Evolutionary conservation across 495 filamentous ascomycete genomes (phyloP), one percentile per base, ranked within the genome.

Genomic region (Oleoguttula mirabilis): DNA sequence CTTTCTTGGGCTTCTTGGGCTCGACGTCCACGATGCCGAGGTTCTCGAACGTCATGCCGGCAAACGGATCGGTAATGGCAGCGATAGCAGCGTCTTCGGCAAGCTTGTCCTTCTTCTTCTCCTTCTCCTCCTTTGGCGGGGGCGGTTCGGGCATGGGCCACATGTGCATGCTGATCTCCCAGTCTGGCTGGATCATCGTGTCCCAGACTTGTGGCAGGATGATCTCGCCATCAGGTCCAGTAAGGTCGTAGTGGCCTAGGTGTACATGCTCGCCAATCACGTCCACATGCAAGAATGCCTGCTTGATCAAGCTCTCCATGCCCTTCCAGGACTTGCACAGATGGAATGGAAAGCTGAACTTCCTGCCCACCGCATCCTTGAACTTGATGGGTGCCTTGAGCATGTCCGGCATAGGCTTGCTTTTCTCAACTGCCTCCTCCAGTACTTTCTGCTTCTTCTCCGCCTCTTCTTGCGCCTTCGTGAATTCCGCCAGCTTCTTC

Each of bases 141-240:
- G 8, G 10, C 16, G 7, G 7, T 19, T 35, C 32, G 6, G 73
- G 75, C 68, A 94, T 81, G 4, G 88, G 87, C 88, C 88, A 95
- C 85, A 94, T 90, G 50, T 92, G 83, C 88, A 94, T 94, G 2
- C 79, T 87, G 53, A 95, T 80, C 28, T 73, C 69, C 84, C 84
- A 93, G 57, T 88, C 84, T 4, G 85, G 85, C 60, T 90, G 74
- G 32, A 93, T 64, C 34, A 86, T 77, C 39, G 75, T 84, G 44
- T 90, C 84, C 84, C 84, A 93, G 6, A 90, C 76, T 46, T 82
- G 75, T 5, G 84, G 84, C 16, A 93, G 76, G 49, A 93, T 85
- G 51, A 93, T 90, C 51, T 88, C 83, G 41, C 80, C 81, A 56
- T 88, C 79, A 1, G 84, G 84, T 1, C 81, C 82, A 14, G 84